phyloP scores from a whole-genome alignment of 1,284 basidiomycete genomes.

The Golubevia sp. region DNA sequence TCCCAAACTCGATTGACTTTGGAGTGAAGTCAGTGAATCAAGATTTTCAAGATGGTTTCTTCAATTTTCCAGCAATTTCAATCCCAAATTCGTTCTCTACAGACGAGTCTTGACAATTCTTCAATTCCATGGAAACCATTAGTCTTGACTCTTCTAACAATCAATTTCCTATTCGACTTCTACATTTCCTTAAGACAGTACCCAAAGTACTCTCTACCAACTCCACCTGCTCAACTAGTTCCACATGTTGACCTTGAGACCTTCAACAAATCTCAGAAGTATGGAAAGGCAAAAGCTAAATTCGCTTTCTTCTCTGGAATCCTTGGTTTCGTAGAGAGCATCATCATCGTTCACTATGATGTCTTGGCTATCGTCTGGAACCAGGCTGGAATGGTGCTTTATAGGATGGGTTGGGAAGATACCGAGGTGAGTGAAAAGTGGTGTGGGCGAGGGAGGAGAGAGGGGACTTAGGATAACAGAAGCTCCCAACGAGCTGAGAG shows the following conservation, averaged over 20 bases:
- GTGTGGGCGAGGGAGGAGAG: too few species aligned
- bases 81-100: too few species aligned
- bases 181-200: slow-evolving; percentile 48
- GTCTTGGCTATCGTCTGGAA: slow-evolving; percentile 45
- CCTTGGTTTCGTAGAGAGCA: slow-evolving; percentile 27
- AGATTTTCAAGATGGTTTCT: too few species aligned
- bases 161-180: slow-evolving; percentile 52
- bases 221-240: slow-evolving; percentile 44
- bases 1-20: too few species aligned
- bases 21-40: too few species aligned
- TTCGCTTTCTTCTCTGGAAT: slow-evolving; percentile 40
- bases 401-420: slow-evolving; percentile 18
- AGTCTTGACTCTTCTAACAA: slow-evolving; percentile 35
- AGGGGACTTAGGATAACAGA: too few species aligned
- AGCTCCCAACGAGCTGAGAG: too few species aligned
- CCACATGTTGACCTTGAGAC: slow-evolving; percentile 46
- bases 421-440: slow-evolving; percentile 20
- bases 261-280: slow-evolving; percentile 46
- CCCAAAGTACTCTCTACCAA: slow-evolving; percentile 35
- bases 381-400: slow-evolving; percentile 21
- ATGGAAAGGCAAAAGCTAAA: slow-evolving; percentile 54
- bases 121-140: slow-evolving; percentile 51
- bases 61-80: too few species aligned
- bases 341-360: slow-evolving; percentile 36
- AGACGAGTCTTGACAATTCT: slow-evolving; percentile 26